phyloP scores from a whole-genome alignment of 169 alveolate genomes.

The Plasmodium chabaudi region DNA sequence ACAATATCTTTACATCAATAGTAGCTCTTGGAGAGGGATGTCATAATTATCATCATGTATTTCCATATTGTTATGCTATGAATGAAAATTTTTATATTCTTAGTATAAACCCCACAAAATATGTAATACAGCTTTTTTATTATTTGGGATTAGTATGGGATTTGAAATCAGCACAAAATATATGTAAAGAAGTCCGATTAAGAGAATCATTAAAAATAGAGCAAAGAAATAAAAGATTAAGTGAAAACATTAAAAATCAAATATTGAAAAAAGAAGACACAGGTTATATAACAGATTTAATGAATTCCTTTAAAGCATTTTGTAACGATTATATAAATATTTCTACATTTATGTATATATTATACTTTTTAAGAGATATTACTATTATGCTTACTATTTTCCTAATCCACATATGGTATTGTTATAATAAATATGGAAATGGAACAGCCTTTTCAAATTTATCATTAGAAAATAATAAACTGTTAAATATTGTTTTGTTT shows the following conservation, averaged over 20 bases:
- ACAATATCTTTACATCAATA: constrained; percentile 83
- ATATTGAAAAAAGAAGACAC: constrained; percentile 75
- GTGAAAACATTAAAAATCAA: constrained; percentile 75
- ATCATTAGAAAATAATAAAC: constrained; percentile 16
- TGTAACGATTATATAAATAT: constrained; percentile 70
- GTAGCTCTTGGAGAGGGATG: constrained; percentile 92
- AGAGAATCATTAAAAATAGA: constrained; percentile 64
- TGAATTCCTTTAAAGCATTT: constrained; percentile 57
- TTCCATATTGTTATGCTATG: constrained; percentile 89
- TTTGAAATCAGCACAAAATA: constrained; percentile 66
- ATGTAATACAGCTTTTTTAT: constrained; percentile 51
- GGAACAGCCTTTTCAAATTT: constrained; percentile 55
- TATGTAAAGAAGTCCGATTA: constrained; percentile 68
- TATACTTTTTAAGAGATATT: constrained; percentile 61
- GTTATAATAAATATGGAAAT: constrained; percentile 76
- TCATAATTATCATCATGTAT: constrained; percentile 92
- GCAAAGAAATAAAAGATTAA: constrained; percentile 61
- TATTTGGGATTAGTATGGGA: constrained; percentile 77
- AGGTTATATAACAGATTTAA: constrained; percentile 56
- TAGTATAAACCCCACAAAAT: constrained; percentile 69
- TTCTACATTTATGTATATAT: constrained; percentile 57
- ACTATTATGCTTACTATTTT: constrained; percentile 52
- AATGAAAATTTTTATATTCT: constrained; percentile 80
- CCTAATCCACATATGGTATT: constrained; percentile 51
- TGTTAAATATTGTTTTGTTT: constrained; percentile 9